phyloP scores from a whole-genome alignment of 192 early-diverging fungal species.

The Backusella mclennaniae region DNA sequence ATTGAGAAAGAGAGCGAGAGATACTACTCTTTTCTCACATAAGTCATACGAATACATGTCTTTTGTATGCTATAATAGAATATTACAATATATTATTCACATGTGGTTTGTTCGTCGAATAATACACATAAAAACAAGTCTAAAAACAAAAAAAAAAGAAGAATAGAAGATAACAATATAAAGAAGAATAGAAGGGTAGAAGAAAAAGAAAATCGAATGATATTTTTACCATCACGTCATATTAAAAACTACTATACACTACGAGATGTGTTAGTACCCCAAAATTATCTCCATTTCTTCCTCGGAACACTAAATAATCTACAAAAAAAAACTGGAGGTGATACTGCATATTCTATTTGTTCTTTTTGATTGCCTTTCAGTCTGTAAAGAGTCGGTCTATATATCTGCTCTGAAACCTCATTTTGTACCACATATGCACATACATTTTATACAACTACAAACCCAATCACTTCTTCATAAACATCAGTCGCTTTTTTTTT shows the following conservation, averaged over 20 bases:
- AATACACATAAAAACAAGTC: neutral
- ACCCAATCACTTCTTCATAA: neutral
- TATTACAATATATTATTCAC: neutral
- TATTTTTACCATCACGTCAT: neutral
- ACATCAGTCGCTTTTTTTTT: neutral
- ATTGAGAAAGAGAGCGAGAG: neutral
- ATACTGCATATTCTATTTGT: constrained; percentile 1
- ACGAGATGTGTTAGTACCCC: too few species aligned
- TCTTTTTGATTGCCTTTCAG: neutral
- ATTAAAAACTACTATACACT: neutral
- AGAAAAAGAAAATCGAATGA: constrained; percentile 3
- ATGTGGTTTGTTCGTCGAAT: neutral
- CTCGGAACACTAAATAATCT: neutral
- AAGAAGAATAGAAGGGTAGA: neutral
- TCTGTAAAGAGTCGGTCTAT: neutral
- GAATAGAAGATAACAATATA: neutral
- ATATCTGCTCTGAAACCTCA: neutral
- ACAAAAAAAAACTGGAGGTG: neutral
- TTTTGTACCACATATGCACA: neutral
- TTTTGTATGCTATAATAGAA: neutral
- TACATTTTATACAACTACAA: neutral
- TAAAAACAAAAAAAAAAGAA: neutral
- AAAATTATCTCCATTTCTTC: neutral
- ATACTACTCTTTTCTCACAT: neutral
- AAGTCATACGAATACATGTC: neutral